Conservation (phyloP, 1,284 basidiomycete species). For the Pseudozyma sp. region DNA sequence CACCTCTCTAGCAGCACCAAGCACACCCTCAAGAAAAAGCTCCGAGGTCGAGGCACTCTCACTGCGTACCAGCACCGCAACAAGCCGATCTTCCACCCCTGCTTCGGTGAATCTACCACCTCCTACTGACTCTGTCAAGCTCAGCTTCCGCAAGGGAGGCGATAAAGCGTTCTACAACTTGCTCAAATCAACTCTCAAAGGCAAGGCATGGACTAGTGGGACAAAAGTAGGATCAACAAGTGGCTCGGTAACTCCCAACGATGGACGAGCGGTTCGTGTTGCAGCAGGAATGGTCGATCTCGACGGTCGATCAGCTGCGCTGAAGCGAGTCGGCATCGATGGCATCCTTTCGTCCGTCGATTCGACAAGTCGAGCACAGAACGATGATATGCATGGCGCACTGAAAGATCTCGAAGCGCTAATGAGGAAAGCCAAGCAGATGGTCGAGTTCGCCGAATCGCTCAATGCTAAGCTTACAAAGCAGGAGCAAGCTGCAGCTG, state of each 20-base stretch:
- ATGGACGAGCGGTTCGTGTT: slow-evolving; percentile 21
- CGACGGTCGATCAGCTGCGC: slow-evolving; percentile 44
- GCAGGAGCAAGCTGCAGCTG: slow-evolving; percentile 70
- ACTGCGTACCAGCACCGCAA: slow-evolving; percentile 30
- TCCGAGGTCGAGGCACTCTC: slow-evolving; percentile 37
- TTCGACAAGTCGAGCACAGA: slow-evolving; percentile 74
- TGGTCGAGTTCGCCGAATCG: slow-evolving; percentile 87
- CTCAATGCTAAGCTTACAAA: slow-evolving; percentile 84
- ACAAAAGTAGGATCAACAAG: slow-evolving; percentile 4
- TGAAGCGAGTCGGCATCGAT: slow-evolving; percentile 51
- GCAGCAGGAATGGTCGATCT: slow-evolving; percentile 46
- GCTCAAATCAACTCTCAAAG: slow-evolving; percentile 80
- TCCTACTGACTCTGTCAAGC: slow-evolving; percentile 70
- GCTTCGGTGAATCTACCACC: slow-evolving; percentile 73
- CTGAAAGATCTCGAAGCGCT: slow-evolving; percentile 90
- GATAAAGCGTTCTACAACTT: slow-evolving; percentile 84
- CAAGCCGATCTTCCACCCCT: slow-evolving; percentile 71
- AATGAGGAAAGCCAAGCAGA: slow-evolving; percentile 90
- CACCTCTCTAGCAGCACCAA: slow-evolving; percentile 23
- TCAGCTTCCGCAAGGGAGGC: slow-evolving; percentile 92
- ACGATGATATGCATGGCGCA: slow-evolving; percentile 80
- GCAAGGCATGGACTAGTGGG: slow-evolving; percentile 77
- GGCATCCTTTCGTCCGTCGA: slow-evolving; percentile 40
- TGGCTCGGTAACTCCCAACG: not conserved
- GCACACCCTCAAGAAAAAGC: slow-evolving; percentile 35